Base-by-base conservation (phyloP, 2,329 filamentous ascomycete genomes). In the Penicillium sp. region DNA sequence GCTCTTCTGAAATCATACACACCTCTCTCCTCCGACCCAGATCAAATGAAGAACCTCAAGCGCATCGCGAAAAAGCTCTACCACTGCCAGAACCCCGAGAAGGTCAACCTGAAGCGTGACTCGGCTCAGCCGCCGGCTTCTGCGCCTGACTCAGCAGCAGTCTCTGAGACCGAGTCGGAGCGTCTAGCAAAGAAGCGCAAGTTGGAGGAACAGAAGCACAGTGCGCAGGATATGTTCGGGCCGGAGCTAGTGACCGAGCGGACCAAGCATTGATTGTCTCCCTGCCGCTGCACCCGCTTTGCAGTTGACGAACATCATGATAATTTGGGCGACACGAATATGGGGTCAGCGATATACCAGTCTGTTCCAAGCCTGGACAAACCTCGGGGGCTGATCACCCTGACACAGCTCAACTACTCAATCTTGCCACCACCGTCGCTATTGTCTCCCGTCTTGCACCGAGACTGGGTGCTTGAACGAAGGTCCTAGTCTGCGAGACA, bases 11-110 rank as follows among this genome's bases (percentile, higher is more conserved):
- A 67, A 35, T 66, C 69, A 1, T 76, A 73, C 43, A 66, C 63
- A 25, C 64, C 69, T 2, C 60, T 69, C 12, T 64, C 67, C 3
- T 63, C 65, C 0, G 71, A 73, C 37, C 66, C 68, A 10, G 63
- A 64, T 2, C 71, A 72, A 47, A 69, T 73, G 53, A 73, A 72
- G 47, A 71, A 66, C 33, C 62, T 77, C 25, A 70, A 66, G 39
- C 67, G 68, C 15, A 77, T 78, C 37, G 74, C 72, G 15, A 77
- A 76, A 59, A 78, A 78, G 54, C 60, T 77, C 10, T 74, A 71
- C 49, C 69, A 72, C 31, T 78, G 75, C 51, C 72, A 75, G 55
- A 75, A 77, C 52, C 73, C 74, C 0, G 73, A 77, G 49, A 77
- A 76, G 53, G 60, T 65, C 1, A 72, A 75, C 46, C 55, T 75